Conservation (phyloP, 305 asterid genomes). For the Petunia hybrid region DNA sequence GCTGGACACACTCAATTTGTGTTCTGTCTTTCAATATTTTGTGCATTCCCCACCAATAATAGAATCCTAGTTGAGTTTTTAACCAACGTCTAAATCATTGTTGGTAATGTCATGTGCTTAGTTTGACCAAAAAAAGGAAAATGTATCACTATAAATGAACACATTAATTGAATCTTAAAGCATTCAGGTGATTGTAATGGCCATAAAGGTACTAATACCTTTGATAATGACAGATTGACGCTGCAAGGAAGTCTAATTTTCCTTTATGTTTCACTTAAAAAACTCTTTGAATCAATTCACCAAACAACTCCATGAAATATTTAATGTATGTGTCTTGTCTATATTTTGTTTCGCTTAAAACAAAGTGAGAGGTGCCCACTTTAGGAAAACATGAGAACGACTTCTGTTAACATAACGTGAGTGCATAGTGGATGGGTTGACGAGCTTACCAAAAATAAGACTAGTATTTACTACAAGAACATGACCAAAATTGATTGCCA, state of each 20-base stretch:
- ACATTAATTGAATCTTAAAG: not conserved
- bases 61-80: not conserved
- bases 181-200: not conserved
- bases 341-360: not conserved
- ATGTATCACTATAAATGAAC: not conserved
- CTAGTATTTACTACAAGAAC: not conserved
- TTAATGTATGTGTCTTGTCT: not conserved
- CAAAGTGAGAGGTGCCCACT: not conserved
- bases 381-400: not conserved
- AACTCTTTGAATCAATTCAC: no score
- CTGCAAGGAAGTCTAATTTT: not conserved
- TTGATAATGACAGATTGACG: not conserved
- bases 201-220: not conserved
- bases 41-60: slow-evolving; percentile 25
- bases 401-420: not conserved
- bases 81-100: not conserved
- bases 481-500: slow-evolving; percentile 17
- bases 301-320: no score
- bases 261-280: no score
- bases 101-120: not conserved
- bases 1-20: slow-evolving; percentile 4
- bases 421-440: not conserved
- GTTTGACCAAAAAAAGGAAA: not conserved
- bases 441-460: not conserved
- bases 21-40: slow-evolving; percentile 4